These are phyloP conservation scores for Stenocarpella maydis DNA, from an alignment of 2,329 filamentous ascomycete genomes.

Conservation along the genomic window DNA sequence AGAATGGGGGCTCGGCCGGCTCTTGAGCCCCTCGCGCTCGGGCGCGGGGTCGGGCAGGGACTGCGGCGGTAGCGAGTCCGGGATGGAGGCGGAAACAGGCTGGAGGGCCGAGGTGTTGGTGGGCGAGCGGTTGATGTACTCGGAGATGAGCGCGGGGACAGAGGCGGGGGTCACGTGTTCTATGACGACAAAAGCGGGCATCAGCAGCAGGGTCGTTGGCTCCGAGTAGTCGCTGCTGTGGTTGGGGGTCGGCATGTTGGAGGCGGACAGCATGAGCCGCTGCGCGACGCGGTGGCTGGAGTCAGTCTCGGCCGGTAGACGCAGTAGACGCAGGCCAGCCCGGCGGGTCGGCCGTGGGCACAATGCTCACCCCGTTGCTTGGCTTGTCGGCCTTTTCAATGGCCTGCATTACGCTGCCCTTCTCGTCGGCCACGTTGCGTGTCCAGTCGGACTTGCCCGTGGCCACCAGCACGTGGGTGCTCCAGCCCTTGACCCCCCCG, in stretches of 20 bases:
- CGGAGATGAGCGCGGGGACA: conserved; percentile 74
- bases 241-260: conserved; percentile 84
- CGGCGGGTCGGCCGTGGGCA: background rate
- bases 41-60: conserved; percentile 41
- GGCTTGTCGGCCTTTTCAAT: conserved; percentile 67
- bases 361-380: conserved; percentile 69
- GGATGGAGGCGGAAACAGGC: conserved; percentile 45
- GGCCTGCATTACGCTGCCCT: conserved; percentile 84
- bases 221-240: conserved; percentile 68
- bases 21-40: conserved; percentile 45
- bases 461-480: conserved; percentile 87
- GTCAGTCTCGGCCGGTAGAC: conserved; percentile 5
- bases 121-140: conserved; percentile 74
- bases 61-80: conserved; percentile 43
- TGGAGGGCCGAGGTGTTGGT: conserved; percentile 75
- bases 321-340: too few relatives aligned
- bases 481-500: conserved; percentile 86
- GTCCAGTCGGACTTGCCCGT: conserved; percentile 98
- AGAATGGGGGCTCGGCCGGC: conserved; percentile 79
- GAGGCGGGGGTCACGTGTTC: conserved; percentile 82
- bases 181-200: conserved; percentile 84
- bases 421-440: conserved; percentile 86
- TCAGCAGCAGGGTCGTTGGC: conserved; percentile 81
- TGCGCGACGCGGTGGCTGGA: conserved; percentile 45
- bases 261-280: conserved; percentile 90